Conservation (phyloP, 2,329 filamentous ascomycete species). For the Apiospora hydei region DNA sequence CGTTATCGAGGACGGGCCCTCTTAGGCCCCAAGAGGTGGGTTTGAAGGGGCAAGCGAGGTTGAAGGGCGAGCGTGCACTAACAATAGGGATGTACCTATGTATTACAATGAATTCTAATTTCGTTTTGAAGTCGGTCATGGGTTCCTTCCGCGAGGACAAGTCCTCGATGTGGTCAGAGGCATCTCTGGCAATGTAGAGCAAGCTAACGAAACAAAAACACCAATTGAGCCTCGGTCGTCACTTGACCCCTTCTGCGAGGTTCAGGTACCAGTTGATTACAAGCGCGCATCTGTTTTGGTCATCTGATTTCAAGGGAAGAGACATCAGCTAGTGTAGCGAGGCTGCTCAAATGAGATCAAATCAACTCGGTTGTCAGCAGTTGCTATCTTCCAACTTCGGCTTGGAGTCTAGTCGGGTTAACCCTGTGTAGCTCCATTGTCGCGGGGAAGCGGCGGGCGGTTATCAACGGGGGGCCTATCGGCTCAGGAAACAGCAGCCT, state of each 20-base stretch:
- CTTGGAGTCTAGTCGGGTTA: background rate
- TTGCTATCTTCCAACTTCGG: background rate
- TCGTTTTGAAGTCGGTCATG: background rate
- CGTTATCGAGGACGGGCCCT: background rate
- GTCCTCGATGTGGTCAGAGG: no score
- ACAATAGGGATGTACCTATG: background rate
- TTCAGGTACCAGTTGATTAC: background rate
- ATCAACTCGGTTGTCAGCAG: background rate
- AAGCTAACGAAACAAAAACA: background rate
- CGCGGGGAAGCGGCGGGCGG: conserved; percentile 11
- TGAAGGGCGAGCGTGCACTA: background rate
- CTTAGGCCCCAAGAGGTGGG: no score
- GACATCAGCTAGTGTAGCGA: background rate
- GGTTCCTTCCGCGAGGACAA: no score
- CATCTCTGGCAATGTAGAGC: background rate
- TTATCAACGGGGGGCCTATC: conserved; percentile 24
- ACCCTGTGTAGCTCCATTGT: background rate
- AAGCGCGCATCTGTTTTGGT: background rate
- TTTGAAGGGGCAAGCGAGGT: background rate
- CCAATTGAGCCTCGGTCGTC: background rate
- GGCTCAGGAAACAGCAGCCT: background rate
- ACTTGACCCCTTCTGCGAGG: background rate
- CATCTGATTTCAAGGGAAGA: background rate
- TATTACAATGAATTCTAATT: background rate
- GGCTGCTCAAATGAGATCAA: background rate